Conservation (phyloP, 2,329 filamentous ascomycete genomes). For the Xylaria sp. region DNA sequence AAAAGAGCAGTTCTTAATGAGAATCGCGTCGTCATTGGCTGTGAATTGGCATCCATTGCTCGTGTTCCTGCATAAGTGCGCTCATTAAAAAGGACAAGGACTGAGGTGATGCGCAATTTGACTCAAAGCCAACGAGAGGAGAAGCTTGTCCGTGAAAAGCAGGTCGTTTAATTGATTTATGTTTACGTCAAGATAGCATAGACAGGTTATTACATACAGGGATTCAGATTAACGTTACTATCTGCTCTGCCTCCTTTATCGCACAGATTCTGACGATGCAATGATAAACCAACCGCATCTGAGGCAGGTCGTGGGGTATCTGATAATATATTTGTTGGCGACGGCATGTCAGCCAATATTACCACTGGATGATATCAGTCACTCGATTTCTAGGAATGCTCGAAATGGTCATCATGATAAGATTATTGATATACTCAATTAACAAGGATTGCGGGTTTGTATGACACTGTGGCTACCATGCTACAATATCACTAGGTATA, state of each 20-base stretch:
- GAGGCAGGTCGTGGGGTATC: too few species aligned
- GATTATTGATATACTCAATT: too few species aligned
- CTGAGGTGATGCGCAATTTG: not conserved
- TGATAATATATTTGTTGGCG: too few species aligned
- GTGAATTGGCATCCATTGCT: not conserved
- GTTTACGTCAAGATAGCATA: not conserved
- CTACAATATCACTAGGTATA: too few species aligned
- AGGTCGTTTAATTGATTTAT: not conserved
- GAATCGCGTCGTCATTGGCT: conserved; percentile 13
- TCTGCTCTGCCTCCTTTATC: too few species aligned
- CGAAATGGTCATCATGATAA: too few species aligned
- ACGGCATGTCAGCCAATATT: too few species aligned
- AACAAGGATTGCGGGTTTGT: too few species aligned
- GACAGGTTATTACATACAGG: not conserved
- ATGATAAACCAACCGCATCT: too few species aligned
- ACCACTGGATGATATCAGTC: too few species aligned
- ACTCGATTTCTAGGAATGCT: too few species aligned
- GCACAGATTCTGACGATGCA: too few species aligned
- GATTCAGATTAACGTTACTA: not conserved
- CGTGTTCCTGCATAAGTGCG: conserved; percentile 25
- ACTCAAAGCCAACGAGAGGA: not conserved
- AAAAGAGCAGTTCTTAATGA: not conserved
- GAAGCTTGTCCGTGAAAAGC: conserved; percentile 17
- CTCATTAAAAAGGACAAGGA: not conserved
- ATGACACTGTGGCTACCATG: not conserved